Conservation (phyloP, 306 rosid species). For the Gastrolobium villosum region DNA sequence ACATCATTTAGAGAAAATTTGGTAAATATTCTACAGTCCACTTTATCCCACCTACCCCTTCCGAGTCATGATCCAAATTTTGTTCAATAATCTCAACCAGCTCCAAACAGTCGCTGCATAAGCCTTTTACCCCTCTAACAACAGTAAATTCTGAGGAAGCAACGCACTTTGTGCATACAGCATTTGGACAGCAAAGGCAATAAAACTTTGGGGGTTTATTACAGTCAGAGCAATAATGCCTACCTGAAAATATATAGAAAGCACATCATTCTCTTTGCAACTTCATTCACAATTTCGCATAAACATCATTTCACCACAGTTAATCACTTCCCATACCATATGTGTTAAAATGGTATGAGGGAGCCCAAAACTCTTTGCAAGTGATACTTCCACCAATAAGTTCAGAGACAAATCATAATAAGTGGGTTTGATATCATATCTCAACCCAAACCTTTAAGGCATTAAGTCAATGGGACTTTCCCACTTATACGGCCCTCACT, state of each 20-base stretch:
- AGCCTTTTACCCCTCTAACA: conserved; percentile 55
- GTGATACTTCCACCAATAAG: too few species aligned
- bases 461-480: too few species aligned
- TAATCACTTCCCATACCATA: not conserved
- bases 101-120: conserved; percentile 67
- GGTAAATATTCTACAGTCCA: conserved; percentile 4
- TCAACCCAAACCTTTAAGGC: too few species aligned
- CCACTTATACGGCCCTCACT: too few species aligned
- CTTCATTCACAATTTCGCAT: not conserved
- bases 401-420: too few species aligned
- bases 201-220: conserved; percentile 48
- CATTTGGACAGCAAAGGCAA: conserved; percentile 72
- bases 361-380: too few species aligned
- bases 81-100: conserved; percentile 64
- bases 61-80: conserved; percentile 56
- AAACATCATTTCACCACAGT: not conserved
- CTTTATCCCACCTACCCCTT: conserved; percentile 64
- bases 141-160: conserved; percentile 47
- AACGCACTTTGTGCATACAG: conserved; percentile 62
- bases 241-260: conserved; percentile 54
- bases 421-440: too few species aligned
- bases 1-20: conserved; percentile 11
- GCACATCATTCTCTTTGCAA: not conserved
- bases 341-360: too few species aligned
- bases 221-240: conserved; percentile 70